Evolutionary conservation across 768 basidiomycete genomes (phyloP), one percentile per base, ranked within the genome.

Genomic region (Lentinus brumalis): DNA sequence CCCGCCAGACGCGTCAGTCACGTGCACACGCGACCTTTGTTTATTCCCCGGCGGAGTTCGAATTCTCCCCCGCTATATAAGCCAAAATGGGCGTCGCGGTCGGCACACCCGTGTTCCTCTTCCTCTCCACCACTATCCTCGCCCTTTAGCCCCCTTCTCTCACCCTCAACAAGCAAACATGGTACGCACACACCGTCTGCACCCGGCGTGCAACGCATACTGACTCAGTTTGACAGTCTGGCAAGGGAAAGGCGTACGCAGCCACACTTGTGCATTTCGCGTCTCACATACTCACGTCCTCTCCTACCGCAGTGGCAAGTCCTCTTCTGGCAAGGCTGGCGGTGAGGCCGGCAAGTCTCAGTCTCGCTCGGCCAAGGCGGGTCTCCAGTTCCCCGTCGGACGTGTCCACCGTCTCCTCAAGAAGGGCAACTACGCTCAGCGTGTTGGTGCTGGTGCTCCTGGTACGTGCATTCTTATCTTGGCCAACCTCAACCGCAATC

Each of bases 401-500:
- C 88, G 92, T 81, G 88, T 94, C 66, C 89, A 90, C 75, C 83
- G 92, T 74, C 76, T 88, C 18, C 71, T 93, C 73, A 91, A 88
- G 78, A 81, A 81, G 69, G 87, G 86, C 42, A 88, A 88, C 78
- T 88, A 88, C 68, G 86, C 83, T 5, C 84, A 86, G 71, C 85
- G 88, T 69, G 80, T 92, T 61, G 87, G 85, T 71, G 81, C 84
- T 53, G 86, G 83, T 70, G 86, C 89, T 29, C 85, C 89, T 61
- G 85, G 86, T 86, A 66, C 40, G 79, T 75, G 35, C 7, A 26
- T 50, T 29, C 9, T 52, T 21, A 16, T 29, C 29, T 26, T 32
- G 53, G 12, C 29, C 15, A 4, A 9, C 46, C 18, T 41, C 4
- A 35, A 35, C 49, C 26, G 3, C 8, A n/a, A 31, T 11, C 16